These are phyloP conservation scores for Thermomucor indicae-seudaticae DNA, from an alignment of 371 early-diverging fungal genomes.

Conservation along the genomic window DNA sequence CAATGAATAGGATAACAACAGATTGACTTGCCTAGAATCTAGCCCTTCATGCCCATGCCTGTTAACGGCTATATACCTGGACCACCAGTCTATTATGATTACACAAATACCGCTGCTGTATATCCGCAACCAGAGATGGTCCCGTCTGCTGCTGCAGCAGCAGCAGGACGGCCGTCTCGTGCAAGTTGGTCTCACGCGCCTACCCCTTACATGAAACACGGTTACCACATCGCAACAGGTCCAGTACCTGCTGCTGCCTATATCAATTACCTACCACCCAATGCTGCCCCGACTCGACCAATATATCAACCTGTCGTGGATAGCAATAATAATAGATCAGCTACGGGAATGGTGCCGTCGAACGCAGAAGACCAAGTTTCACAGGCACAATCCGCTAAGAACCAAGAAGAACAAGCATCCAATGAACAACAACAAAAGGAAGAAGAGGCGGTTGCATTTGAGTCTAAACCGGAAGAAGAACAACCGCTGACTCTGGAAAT, in stretches of 20 bases:
- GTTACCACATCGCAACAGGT: slow-evolving; percentile 5
- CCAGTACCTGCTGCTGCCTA: slow-evolving; percentile 5
- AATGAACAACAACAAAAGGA: background rate
- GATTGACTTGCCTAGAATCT: background rate
- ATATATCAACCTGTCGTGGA: background rate
- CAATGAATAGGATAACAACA: too few species aligned
- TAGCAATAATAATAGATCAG: background rate
- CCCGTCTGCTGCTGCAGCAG: background rate
- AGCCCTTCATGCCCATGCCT: slow-evolving; percentile 13
- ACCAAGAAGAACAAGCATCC: background rate
- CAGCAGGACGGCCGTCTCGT: background rate
- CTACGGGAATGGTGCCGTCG: background rate
- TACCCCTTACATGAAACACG: slow-evolving; percentile 8
- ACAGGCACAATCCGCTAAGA: too few species aligned
- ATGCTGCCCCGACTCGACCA: background rate
- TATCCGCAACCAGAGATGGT: slow-evolving; percentile 4
- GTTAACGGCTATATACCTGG: slow-evolving; percentile 3
- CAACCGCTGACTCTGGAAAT: slow-evolving; percentile 62
- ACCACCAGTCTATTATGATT: slow-evolving; percentile 9
- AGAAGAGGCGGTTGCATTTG: background rate
- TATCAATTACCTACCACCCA: background rate
- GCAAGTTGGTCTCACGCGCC: background rate
- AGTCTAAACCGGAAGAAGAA: slow-evolving; percentile 9
- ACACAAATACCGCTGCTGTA: background rate
- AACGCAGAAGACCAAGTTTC: too few species aligned